These are phyloP conservation scores for Mediolabrus comicus DNA, from an alignment of 108 stramenopile species.

Conservation along the genomic window DNA sequence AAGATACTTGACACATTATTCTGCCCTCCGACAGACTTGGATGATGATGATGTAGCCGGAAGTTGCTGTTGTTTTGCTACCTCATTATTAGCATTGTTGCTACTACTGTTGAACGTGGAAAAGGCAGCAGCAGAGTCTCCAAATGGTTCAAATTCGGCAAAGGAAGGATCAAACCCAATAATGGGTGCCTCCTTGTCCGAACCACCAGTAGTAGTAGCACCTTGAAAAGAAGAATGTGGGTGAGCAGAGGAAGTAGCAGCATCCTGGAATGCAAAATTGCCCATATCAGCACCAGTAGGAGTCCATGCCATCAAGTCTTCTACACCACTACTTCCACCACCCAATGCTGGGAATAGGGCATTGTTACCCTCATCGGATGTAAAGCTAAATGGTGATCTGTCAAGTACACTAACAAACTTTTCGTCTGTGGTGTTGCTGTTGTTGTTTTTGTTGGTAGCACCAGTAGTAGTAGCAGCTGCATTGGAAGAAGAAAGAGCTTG, in stretches of 20 bases:
- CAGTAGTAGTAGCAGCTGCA: no score
- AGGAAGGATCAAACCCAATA: constrained; percentile 9
- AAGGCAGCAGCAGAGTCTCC: neutral
- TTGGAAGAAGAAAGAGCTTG: no score
- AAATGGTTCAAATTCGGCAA: constrained; percentile 56
- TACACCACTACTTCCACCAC: constrained; percentile 59
- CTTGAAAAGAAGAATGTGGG: neutral
- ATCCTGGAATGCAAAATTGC: constrained; percentile 29
- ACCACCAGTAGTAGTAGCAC: no score
- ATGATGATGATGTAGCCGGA: neutral
- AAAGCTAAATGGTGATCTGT: constrained; percentile 29
- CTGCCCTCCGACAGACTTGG: neutral
- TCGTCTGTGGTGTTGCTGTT: neutral
- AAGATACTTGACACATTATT: neutral
- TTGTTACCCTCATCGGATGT: constrained; percentile 47
- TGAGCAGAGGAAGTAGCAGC: neutral
- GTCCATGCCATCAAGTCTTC: constrained; percentile 65
- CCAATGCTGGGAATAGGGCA: constrained; percentile 57
- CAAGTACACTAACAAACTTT: constrained; percentile 24
- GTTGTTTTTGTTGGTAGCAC: no score
- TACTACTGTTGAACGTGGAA: neutral
- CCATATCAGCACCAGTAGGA: constrained; percentile 47
- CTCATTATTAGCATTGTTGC: neutral
- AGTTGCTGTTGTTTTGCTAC: neutral
- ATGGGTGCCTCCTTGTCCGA: neutral